A percentile compares a stretch with the other conserved stretches of the same genome.
Conservation (phyloP, 1,139 yeast species). For the Protomyces arabidopsidicola region DNA sequence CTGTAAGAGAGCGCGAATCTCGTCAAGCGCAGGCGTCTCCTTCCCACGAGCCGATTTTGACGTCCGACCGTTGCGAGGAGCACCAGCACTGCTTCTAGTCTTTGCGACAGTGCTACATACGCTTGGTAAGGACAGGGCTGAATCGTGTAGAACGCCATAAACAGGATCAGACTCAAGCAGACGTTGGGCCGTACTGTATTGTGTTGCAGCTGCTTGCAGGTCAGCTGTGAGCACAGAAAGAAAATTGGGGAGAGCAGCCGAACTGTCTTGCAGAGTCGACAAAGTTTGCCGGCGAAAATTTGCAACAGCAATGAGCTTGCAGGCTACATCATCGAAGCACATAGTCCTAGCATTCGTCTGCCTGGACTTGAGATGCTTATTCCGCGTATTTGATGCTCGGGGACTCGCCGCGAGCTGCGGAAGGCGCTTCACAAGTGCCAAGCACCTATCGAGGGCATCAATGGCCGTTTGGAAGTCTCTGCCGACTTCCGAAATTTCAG, state of each 20-base stretch:
- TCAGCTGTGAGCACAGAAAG: neutral
- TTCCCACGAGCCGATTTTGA: neutral
- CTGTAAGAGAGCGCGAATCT: neutral
- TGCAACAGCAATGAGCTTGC: neutral
- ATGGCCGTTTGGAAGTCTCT: neutral
- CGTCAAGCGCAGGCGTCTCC: slow-evolving; percentile 33
- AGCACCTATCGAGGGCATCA: neutral
- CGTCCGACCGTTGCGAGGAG: slow-evolving; percentile 1
- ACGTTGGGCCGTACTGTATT: neutral
- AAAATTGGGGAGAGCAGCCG: neutral
- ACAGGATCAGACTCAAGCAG: slow-evolving; percentile 44
- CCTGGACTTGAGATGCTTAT: neutral
- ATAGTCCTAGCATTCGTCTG: neutral
- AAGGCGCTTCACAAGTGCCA: neutral
- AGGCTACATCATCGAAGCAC: neutral
- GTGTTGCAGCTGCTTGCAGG: neutral
- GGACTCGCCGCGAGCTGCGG: neutral
- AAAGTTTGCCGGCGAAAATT: neutral
- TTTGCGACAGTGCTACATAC: slow-evolving; percentile 27
- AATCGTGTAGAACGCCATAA: slow-evolving; percentile 48
- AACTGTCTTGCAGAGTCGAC: no score
- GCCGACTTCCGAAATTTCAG: neutral
- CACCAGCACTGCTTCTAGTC: slow-evolving; percentile 14
- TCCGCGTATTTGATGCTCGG: neutral
- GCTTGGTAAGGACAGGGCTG: slow-evolving; percentile 49